phyloP scores from a whole-genome alignment of 2,329 filamentous ascomycete genomes.

The Ophiosphaerella narmari region DNA sequence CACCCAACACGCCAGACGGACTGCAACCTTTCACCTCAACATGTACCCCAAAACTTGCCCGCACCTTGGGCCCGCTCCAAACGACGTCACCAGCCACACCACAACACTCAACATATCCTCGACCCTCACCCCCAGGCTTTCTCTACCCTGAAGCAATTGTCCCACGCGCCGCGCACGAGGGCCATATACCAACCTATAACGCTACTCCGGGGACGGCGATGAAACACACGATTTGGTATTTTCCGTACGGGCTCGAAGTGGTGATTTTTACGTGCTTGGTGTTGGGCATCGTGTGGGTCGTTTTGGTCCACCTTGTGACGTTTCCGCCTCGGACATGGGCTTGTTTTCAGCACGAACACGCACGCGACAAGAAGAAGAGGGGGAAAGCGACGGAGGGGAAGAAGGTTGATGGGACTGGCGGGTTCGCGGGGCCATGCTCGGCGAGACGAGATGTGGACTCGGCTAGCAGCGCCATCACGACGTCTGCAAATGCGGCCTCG shows the following conservation, averaged over 20 bases:
- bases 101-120: conserved; percentile 5
- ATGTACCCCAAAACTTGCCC: not conserved
- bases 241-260: conserved; percentile 9
- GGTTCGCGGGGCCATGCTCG: conserved; percentile 5
- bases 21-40: not conserved
- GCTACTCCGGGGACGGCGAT: not conserved
- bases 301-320: conserved; percentile 18
- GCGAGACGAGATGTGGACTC: not conserved
- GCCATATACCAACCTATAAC: not conserved
- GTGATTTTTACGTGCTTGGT: conserved; percentile 5
- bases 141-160: conserved; percentile 12
- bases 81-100: not conserved
- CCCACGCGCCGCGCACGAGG: conserved; percentile 1
- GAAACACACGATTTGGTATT: conserved; percentile 5
- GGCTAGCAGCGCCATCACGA: not conserved
- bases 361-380: not conserved
- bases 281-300: conserved; percentile 8
- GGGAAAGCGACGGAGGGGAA: not conserved
- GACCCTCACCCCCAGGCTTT: conserved; percentile 10
- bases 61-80: not conserved
- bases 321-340: conserved; percentile 20
- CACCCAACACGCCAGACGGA: not conserved
- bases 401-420: conserved; percentile 20
- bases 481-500: not conserved
- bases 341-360: not conserved